These are phyloP conservation scores for Sarocladium oryzae DNA, from an alignment of 2,329 filamentous ascomycete species.

Conservation along the genomic window DNA sequence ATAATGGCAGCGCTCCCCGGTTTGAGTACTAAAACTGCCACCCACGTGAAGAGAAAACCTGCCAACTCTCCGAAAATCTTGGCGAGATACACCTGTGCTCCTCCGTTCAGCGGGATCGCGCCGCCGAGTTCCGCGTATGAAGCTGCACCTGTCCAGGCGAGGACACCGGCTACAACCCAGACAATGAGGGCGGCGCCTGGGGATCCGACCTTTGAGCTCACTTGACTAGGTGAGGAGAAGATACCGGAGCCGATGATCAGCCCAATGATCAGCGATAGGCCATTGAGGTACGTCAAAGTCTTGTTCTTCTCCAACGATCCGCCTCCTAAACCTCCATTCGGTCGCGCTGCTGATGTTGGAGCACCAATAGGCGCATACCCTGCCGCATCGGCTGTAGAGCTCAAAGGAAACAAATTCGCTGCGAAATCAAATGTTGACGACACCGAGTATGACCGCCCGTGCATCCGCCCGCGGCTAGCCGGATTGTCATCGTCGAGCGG, in stretches of 20 bases:
- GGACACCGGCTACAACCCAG: conserved; percentile 82
- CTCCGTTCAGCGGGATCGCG: conserved; percentile 91
- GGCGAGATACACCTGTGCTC: conserved; percentile 85
- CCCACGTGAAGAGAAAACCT: conserved; percentile 96
- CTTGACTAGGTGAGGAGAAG: conserved; percentile 89
- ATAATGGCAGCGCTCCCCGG: conserved; percentile 92
- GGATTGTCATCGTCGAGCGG: conserved; percentile 57
- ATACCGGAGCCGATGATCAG: conserved; percentile 95
- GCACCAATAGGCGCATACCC: conserved; percentile 84
- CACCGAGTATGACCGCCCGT: conserved; percentile 72
- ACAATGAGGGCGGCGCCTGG: conserved; percentile 86
- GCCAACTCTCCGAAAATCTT: conserved; percentile 94
- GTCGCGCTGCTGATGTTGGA: conserved; percentile 50
- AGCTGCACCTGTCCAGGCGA: conserved; percentile 93
- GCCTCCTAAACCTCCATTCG: conserved; percentile 52
- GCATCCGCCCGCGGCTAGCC: conserved; percentile 27
- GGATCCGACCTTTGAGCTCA: conserved; percentile 86
- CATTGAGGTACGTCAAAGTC: conserved; percentile 90
- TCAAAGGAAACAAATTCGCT: conserved; percentile 86
- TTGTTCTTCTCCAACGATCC: conserved; percentile 92
- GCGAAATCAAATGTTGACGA: conserved; percentile 94
- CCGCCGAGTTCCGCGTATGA: conserved; percentile 95
- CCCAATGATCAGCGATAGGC: conserved; percentile 82
- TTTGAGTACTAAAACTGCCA: conserved; percentile 87
- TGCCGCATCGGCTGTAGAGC: conserved; percentile 63